Conservation (phyloP, 495 filamentous ascomycete genomes). For the Cudoniella acicularis region DNA sequence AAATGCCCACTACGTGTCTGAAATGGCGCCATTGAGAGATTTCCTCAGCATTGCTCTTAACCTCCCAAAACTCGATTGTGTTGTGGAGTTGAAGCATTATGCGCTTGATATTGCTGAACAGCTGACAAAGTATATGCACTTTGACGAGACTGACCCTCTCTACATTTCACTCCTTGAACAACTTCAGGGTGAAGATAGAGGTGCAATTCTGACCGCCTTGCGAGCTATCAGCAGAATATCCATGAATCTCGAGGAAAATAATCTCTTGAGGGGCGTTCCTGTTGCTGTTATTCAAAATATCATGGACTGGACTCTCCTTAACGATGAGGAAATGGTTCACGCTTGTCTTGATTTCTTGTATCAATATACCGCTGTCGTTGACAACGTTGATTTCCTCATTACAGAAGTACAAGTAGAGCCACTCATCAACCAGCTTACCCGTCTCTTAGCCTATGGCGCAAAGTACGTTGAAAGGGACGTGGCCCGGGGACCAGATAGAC, state of each 20-base stretch:
- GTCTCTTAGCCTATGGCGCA: slow-evolving; percentile 68
- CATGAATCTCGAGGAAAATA: slow-evolving; percentile 74
- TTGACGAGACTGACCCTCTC: slow-evolving; percentile 68
- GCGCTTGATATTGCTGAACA: slow-evolving; percentile 92
- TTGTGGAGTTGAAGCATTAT: slow-evolving; percentile 86
- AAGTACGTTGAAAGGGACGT: slow-evolving; percentile 37
- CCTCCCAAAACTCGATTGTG: slow-evolving; percentile 66
- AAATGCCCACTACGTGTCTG: slow-evolving; percentile 79
- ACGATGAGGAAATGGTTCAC: slow-evolving; percentile 86
- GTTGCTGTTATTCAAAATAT: slow-evolving; percentile 60
- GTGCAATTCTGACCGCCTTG: slow-evolving; percentile 78
- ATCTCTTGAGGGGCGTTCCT: slow-evolving; percentile 71
- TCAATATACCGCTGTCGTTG: slow-evolving; percentile 80
- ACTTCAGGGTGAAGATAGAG: slow-evolving; percentile 72
- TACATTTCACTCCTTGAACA: slow-evolving; percentile 72
- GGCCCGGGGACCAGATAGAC: slow-evolving; percentile 33
- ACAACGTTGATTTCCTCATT: slow-evolving; percentile 76
- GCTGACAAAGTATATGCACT: slow-evolving; percentile 71
- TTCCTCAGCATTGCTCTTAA: slow-evolving; percentile 77
- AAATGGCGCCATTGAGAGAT: slow-evolving; percentile 68
- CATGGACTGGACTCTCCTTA: slow-evolving; percentile 75
- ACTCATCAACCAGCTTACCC: slow-evolving; percentile 70
- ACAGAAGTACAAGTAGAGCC: slow-evolving; percentile 59
- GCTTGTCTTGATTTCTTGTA: slow-evolving; percentile 93
- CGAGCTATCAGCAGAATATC: slow-evolving; percentile 84